A percentile compares a stretch with the other conserved stretches of the same genome.
Evolutionary conservation across 2,329 filamentous ascomycete genomes (phyloP).

Genomic region (Colletotrichum sp.): DNA sequence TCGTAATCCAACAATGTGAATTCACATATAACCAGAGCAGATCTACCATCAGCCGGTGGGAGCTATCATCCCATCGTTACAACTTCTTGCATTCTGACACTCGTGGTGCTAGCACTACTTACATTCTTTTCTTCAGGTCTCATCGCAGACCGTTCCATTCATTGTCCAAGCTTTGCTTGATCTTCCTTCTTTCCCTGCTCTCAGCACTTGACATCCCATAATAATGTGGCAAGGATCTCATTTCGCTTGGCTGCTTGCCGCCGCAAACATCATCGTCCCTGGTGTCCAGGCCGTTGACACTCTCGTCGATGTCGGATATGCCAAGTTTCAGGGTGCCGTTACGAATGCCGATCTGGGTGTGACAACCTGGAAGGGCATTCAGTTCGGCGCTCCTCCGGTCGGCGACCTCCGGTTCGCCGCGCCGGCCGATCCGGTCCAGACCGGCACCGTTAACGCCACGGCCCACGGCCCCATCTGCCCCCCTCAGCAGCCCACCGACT

Average conservation of each 20-base stretch:
- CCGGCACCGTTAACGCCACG: constrained; percentile 56
- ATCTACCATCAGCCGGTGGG: no score
- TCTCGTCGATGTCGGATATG: constrained; percentile 68
- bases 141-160: background rate
- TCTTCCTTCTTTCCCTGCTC: background rate
- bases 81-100: background rate
- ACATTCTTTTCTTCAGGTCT: background rate
- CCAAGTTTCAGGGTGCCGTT: constrained; percentile 62
- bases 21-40: background rate
- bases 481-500: constrained; percentile 27
- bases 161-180: background rate
- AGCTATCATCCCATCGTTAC: background rate
- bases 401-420: constrained; percentile 69
- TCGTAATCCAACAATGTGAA: background rate
- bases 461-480: constrained; percentile 29
- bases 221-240: constrained; percentile 3
- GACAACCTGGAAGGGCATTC: constrained; percentile 75
- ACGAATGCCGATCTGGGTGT: constrained; percentile 52
- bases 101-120: constrained; percentile 1
- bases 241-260: background rate
- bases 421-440: constrained; percentile 57
- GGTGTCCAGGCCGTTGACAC: constrained; percentile 25
- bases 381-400: constrained; percentile 73
- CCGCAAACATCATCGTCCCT: background rate
- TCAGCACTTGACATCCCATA: background rate